A percentile compares a stretch with the other conserved stretches of the same genome.
Evolutionary conservation across 768 basidiomycete species (phyloP).

Genomic region (Boletus reticulatus): DNA sequence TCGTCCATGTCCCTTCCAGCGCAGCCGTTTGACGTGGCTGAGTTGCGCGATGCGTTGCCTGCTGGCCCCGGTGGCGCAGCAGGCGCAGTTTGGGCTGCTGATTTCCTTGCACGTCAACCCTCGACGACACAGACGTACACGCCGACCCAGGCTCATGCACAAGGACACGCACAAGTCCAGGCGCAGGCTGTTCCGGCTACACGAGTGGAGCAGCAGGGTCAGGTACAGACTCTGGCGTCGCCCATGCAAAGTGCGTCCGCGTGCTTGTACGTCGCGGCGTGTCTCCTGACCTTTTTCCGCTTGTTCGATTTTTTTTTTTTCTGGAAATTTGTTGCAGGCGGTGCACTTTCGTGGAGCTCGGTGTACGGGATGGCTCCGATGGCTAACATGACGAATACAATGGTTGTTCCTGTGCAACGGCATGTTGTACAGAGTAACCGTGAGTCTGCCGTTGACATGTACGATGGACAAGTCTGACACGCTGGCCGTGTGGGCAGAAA

Average conservation of each 20-base stretch:
- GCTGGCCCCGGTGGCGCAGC: conserved; percentile 9
- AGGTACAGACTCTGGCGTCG: conserved; percentile 1
- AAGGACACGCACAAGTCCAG: conserved; percentile 3
- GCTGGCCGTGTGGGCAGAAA: conserved; percentile 10
- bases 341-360: conserved; percentile 40
- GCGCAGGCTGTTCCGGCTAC: neutral
- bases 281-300: neutral
- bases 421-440: conserved; percentile 39
- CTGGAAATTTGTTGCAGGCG: conserved; percentile 24
- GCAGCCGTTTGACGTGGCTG: conserved; percentile 56
- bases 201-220: conserved; percentile 14
- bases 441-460: conserved; percentile 27
- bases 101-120: conserved; percentile 47
- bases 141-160: conserved; percentile 4
- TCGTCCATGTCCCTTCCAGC: conserved; percentile 28
- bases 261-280: neutral
- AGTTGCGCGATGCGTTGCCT: conserved; percentile 28
- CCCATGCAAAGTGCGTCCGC: conserved; percentile 17
- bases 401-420: conserved; percentile 21
- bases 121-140: neutral
- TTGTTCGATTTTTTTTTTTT: neutral
- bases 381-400: conserved; percentile 27
- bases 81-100: conserved; percentile 55
- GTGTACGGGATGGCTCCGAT: conserved; percentile 39
- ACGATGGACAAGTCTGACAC: neutral